These are phyloP conservation scores for Clavispora asparagi DNA, from an alignment of 805 yeast genomes.

Conservation along the genomic window DNA sequence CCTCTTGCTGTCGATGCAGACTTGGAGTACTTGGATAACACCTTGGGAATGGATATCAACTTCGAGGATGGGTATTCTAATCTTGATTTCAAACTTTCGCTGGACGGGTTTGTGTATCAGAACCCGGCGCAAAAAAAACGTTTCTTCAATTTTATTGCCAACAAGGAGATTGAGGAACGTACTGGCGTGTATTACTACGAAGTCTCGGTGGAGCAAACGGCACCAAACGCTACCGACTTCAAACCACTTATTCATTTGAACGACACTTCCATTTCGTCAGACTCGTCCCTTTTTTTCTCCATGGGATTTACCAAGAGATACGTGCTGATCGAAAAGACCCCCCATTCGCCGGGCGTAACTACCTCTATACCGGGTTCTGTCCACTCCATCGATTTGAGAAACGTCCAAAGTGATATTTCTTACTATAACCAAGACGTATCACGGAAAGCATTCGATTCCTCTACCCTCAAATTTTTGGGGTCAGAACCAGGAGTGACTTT, in stretches of 20 bases:
- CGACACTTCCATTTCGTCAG: conserved; percentile 30
- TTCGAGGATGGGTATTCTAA: conserved; percentile 26
- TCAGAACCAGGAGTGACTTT: conserved; percentile 36
- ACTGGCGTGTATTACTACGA: conserved; percentile 40
- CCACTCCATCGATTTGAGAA: conserved; percentile 26
- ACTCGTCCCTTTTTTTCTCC: conserved; percentile 26
- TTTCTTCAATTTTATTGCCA: conserved; percentile 34
- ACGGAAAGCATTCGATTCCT: conserved; percentile 10
- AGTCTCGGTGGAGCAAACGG: conserved; percentile 30
- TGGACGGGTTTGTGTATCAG: not conserved
- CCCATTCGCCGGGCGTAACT: conserved; percentile 4
- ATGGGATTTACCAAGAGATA: conserved; percentile 30
- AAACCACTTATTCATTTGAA: conserved; percentile 29
- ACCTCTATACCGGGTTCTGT: conserved; percentile 1
- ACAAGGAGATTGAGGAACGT: conserved; percentile 26
- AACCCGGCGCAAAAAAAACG: conserved; percentile 8
- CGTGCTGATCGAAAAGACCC: conserved; percentile 18
- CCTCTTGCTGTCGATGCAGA: conserved; percentile 28
- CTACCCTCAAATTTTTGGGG: conserved; percentile 22
- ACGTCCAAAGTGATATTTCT: conserved; percentile 23
- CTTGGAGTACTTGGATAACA: conserved; percentile 18
- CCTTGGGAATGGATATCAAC: conserved; percentile 21
- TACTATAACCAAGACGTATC: conserved; percentile 9
- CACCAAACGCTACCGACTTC: conserved; percentile 26
- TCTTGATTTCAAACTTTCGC: conserved; percentile 19